phyloP scores from a whole-genome alignment of 208 protist species.

The Novymonas esmeraldas region DNA sequence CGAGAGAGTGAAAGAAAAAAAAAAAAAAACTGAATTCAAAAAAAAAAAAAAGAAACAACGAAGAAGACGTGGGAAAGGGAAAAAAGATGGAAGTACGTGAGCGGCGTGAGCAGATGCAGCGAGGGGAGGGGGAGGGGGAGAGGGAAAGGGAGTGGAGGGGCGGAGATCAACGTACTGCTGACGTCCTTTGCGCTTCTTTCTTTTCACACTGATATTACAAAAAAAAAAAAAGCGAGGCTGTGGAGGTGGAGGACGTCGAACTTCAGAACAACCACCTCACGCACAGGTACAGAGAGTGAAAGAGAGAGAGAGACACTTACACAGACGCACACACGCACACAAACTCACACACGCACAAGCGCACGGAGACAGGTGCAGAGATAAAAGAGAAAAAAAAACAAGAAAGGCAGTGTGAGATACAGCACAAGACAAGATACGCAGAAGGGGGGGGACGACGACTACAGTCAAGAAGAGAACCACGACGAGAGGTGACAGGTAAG shows the following conservation, averaged over 20 bases:
- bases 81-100: conserved; percentile 11
- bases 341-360: neutral
- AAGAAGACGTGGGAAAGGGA: conserved; percentile 2
- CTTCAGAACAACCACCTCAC: too few relatives aligned
- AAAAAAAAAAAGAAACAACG: conserved; percentile 16
- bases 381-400: neutral
- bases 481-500: too few relatives aligned
- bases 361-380: neutral
- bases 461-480: too few relatives aligned
- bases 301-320: neutral
- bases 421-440: neutral
- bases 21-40: conserved; percentile 8
- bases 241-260: too few relatives aligned
- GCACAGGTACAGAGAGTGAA: neutral
- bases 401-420: neutral
- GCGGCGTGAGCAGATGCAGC: too few relatives aligned
- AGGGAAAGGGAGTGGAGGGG: neutral
- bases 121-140: neutral
- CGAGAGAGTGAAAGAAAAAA: conserved; percentile 1
- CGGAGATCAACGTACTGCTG: too few relatives aligned
- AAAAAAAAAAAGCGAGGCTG: too few relatives aligned
- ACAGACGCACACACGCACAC: neutral
- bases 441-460: neutral
- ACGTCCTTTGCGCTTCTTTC: too few relatives aligned
- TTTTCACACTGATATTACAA: too few relatives aligned